Conservation (phyloP, 306 rosid genomes). For the Prosopis cineraria region DNA sequence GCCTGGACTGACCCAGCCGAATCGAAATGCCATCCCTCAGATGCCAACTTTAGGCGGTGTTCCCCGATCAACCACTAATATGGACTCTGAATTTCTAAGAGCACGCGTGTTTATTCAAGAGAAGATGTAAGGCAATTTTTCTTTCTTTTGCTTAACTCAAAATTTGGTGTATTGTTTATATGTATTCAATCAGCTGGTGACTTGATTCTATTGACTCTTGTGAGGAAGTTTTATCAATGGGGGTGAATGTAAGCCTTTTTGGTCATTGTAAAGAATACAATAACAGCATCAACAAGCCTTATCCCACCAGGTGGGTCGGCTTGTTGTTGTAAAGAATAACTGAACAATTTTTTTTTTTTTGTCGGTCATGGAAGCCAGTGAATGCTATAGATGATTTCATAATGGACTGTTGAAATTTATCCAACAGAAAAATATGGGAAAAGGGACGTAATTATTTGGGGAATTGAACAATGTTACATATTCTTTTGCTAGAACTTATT, state of each 20-base stretch:
- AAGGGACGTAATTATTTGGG: background rate
- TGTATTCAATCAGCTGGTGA: slow-evolving; percentile 17
- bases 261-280: background rate
- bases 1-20: slow-evolving; percentile 58
- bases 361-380: slow-evolving; percentile 15
- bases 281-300: slow-evolving; percentile 1
- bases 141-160: background rate
- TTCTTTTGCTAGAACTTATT: too few relatives aligned
- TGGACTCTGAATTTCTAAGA: slow-evolving; percentile 68
- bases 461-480: background rate
- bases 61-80: slow-evolving; percentile 41
- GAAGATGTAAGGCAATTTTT: slow-evolving; percentile 64
- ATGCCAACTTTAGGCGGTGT: slow-evolving; percentile 52
- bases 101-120: slow-evolving; percentile 59
- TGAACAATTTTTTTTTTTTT: too few relatives aligned
- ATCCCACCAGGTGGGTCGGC: too few relatives aligned
- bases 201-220: slow-evolving; percentile 5
- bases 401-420: background rate
- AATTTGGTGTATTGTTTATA: background rate
- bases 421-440: background rate
- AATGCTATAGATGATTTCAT: slow-evolving; percentile 3
- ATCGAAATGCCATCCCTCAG: slow-evolving; percentile 65
- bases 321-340: too few relatives aligned
- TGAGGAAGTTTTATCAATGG: background rate
- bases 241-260: background rate